Base-by-base conservation (phyloP, 1,284 basidiomycete genomes). In the Termitomyces sp. region DNA sequence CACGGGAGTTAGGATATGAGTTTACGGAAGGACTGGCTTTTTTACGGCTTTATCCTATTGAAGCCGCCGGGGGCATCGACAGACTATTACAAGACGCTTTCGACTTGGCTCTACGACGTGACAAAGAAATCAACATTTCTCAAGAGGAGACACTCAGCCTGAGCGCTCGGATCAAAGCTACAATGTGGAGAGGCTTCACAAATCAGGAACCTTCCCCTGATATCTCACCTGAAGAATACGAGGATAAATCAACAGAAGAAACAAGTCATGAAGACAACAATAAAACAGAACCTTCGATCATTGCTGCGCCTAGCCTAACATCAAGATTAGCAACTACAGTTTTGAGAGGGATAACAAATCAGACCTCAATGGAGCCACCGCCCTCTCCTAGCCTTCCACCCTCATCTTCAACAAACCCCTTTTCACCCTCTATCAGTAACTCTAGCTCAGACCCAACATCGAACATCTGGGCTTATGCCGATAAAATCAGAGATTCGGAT, bases 281-380 rank as follows among this genome's bases (percentile, higher is more conserved):
- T 50, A 72, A 75, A 52, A 74, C 72, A 5, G 73, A 78, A 60
- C 74, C 68, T 3, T 67, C 71, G 33, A 49, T 55, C 49, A 64
- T 55, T 30, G 34, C 40, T 28, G 48, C 47, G 30, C 54, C 65
- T 11, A 74, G 74, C 8, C 58, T 86, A 44, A 76, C 79, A 10
- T 77, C 79, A 33, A 74, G 79, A 39, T 63, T 87, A 10, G 79
- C 83, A 8, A 78, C 69, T 49, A 79, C 78, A 11, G 77, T 88
- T 14, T 88, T 85, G 84, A 76, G 78, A 60, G 86, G 86, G 7
- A 83, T 89, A 56, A 88, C 84, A 2, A 89, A 88, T 60, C 82
- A 85, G 64, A 79, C 76, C 50, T 80, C 84, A 0, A 84, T 86
- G 83, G 84, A 86, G 16, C 71, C 74, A 2, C 79, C 82, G 11